A percentile compares a stretch with the other conserved stretches of the same genome.
Evolutionary conservation across 495 filamentous ascomycete genomes (phyloP).

Genomic region (Thermothielavioides terrestris): DNA sequence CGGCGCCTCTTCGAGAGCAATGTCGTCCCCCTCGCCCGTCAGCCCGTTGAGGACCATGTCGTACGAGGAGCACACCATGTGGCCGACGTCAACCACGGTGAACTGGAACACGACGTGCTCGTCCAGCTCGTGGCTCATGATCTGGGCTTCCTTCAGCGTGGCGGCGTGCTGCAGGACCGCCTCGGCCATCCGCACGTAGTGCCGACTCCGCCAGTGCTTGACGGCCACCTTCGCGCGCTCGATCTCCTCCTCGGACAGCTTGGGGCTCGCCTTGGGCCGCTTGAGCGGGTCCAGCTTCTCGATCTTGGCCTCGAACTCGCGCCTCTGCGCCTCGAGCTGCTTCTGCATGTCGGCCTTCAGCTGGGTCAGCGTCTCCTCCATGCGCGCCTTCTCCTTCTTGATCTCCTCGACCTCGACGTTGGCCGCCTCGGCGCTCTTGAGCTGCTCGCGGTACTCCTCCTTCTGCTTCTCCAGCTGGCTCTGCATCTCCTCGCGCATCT

Average conservation of each 20-base stretch:
- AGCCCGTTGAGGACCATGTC: conserved; percentile 93
- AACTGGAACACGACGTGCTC: conserved; percentile 95
- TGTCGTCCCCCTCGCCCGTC: conserved; percentile 75
- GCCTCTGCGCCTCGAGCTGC: conserved; percentile 64
- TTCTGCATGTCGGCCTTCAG: conserved; percentile 82
- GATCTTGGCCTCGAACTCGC: conserved; percentile 61
- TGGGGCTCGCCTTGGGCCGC: conserved; percentile 46
- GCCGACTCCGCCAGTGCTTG: conserved; percentile 71
- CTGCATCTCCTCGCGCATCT: conserved; percentile 82
- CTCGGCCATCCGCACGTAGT: conserved; percentile 93
- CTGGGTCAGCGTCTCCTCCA: conserved; percentile 72
- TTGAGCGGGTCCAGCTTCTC: conserved; percentile 41
- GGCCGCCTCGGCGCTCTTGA: conserved; percentile 68
- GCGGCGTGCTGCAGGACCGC: conserved; percentile 79
- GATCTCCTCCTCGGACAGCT: conserved; percentile 60
- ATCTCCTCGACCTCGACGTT: conserved; percentile 78
- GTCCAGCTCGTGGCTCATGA: conserved; percentile 96
- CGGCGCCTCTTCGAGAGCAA: conserved; percentile 66
- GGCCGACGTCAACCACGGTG: conserved; percentile 79
- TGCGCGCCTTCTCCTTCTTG: conserved; percentile 70
- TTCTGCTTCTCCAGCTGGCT: conserved; percentile 78
- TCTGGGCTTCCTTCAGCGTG: conserved; percentile 86
- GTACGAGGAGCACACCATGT: conserved; percentile 84
- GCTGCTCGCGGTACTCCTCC: conserved; percentile 69
- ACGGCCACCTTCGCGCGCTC: conserved; percentile 56